Conservation (phyloP, 2,329 filamentous ascomycete genomes). For the Magnaporthiopsis rhizophila region DNA sequence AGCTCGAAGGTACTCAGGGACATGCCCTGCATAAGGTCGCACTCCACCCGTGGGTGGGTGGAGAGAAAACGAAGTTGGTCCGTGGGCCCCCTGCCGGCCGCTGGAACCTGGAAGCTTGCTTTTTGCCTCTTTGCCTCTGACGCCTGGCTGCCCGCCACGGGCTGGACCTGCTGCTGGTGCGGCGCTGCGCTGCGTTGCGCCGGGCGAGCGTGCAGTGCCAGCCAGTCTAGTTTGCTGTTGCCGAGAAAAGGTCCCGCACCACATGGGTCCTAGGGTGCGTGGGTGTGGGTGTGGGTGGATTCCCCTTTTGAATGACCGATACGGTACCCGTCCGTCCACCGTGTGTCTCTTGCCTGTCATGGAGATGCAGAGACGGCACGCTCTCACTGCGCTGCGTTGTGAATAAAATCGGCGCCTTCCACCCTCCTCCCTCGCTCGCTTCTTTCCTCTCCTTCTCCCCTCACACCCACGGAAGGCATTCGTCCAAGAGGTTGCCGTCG, state of each 20-base stretch:
- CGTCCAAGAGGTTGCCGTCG: conserved; percentile 29
- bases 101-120: conserved; percentile 4
- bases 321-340: neutral
- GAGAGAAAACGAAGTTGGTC: conserved; percentile 4
- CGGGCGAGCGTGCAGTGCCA: neutral
- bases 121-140: neutral
- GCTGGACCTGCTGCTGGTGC: neutral
- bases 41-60: conserved; percentile 2
- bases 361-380: neutral
- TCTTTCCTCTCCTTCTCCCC: conserved; percentile 24
- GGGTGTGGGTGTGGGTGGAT: neutral
- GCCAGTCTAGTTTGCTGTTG: neutral
- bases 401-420: conserved; percentile 16
- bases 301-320: neutral
- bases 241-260: neutral
- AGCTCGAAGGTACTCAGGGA: conserved; percentile 7
- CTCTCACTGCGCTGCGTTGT: neutral
- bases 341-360: neutral
- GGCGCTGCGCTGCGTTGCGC: neutral
- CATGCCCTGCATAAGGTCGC: neutral
- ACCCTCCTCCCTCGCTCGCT: conserved; percentile 13
- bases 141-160: neutral
- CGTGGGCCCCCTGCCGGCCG: neutral
- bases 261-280: neutral
- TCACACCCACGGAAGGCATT: conserved; percentile 37